Base-by-base conservation (phyloP, 352 stramenopile genomes). In the Pythium guiyangense region DNA sequence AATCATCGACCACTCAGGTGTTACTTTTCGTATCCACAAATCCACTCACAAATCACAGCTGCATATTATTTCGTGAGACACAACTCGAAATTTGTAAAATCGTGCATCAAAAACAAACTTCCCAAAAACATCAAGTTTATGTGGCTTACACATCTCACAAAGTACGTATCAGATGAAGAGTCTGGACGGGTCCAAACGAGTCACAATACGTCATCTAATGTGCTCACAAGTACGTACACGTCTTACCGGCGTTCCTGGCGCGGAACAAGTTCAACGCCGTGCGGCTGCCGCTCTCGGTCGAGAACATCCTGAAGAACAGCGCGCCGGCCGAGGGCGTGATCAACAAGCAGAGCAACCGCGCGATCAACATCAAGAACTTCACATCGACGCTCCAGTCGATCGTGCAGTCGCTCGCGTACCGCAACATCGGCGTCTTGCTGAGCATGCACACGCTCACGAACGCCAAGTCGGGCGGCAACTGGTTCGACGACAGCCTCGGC, bases 231-330 rank as follows among this genome's bases (percentile, higher is more conserved):
- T n/a, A n/a, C n/a, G n/a, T n/a, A n/a, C n/a, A n/a, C n/a, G n/a
- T 51, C 10, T 52, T 44, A 12, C 34, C 17, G n/a, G 68, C 77
- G 17, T 93, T 93, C 64, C 57, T 92, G 44, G 63, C 73, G n/a
- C 65, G 77, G 54, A 84, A 93, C 71, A 90, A 91, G n/a, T 93
- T 93, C 42, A 93, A 93, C 35, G 78, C 75, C 20, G 79, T 93
- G 22, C 72, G 84, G 3, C 45, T 93, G 2, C 80, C 84, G 2
- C 37, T 93, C 17, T 90, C 71, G 11, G 55, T 91, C 9, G 74
- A 91, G 46, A 87, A 87, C 57, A 60, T 93, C 4, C 52, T 88
- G 4, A 72, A 79, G 37, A 89, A 93, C 68, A 87, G 62, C 34
- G 54, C 74, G 14, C 84, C 84, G 0, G 66, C 72, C 22, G 70